Percentiles rank a stretch among this genome's conserved stretches.
Conservation (phyloP, 164 flowering plant species). For the Santalum album region DNA sequence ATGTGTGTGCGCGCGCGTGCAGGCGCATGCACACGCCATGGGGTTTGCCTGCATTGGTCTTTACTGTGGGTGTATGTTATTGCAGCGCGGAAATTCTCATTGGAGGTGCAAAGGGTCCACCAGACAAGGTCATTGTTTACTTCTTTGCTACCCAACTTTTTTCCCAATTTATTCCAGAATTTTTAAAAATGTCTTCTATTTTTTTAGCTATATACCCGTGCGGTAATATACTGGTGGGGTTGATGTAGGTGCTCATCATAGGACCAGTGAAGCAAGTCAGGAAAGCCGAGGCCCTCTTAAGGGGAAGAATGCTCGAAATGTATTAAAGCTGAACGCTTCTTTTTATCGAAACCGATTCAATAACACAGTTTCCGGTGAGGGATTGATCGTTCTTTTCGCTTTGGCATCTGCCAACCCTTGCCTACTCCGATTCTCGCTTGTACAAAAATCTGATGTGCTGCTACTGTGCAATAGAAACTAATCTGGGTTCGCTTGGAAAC, state of each 20-base stretch:
- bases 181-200: no score
- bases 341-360: not conserved
- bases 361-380: not conserved
- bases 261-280: constrained; percentile 83
- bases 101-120: constrained; percentile 90
- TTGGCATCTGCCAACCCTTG: no score
- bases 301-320: constrained; percentile 59
- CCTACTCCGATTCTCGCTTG: no score
- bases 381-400: no score
- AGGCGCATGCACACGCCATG: not conserved
- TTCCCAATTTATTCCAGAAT: no score
- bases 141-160: not conserved
- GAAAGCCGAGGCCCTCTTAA: constrained; percentile 82
- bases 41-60: not conserved
- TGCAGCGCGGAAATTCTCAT: constrained; percentile 86
- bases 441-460: no score
- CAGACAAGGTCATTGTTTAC: constrained; percentile 68
- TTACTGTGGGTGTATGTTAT: constrained; percentile 3
- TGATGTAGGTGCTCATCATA: constrained; percentile 67
- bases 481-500: no score
- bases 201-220: not conserved
- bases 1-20: no score
- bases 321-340: not conserved
- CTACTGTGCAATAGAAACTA: no score
- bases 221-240: not conserved